Evolutionary conservation across 2,329 filamentous ascomycete genomes (phyloP).

Genomic region (Phialemoniopsis sp.): DNA sequence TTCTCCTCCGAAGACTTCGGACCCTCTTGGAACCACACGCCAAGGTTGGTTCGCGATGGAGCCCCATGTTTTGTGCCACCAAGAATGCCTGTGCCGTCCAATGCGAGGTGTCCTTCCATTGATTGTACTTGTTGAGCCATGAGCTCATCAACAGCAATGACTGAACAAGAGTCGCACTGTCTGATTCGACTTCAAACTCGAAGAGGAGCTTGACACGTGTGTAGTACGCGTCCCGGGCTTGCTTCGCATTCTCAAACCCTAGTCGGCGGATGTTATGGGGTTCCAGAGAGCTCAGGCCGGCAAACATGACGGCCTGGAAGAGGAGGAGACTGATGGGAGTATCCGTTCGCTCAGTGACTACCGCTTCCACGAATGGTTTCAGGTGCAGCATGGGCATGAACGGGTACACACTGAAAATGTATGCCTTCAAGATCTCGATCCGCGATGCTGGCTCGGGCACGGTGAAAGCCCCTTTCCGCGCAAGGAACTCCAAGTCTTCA

Average conservation of each 20-base stretch:
- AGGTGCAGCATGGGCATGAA: slow-evolving; percentile 61
- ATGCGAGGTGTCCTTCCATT: slow-evolving; percentile 69
- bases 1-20: slow-evolving; percentile 61
- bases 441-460: slow-evolving; percentile 52
- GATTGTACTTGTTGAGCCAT: slow-evolving; percentile 67
- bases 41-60: slow-evolving; percentile 62
- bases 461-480: slow-evolving; percentile 59
- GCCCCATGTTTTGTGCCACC: slow-evolving; percentile 63
- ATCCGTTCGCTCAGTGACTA: slow-evolving; percentile 45
- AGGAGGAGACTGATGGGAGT: slow-evolving; percentile 57
- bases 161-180: slow-evolving; percentile 62
- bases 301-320: slow-evolving; percentile 50
- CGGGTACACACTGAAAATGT: slow-evolving; percentile 49
- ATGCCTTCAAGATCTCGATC: slow-evolving; percentile 47
- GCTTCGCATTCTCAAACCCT: slow-evolving; percentile 56
- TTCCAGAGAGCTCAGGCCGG: slow-evolving; percentile 60
- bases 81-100: slow-evolving; percentile 69
- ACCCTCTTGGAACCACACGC: slow-evolving; percentile 51
- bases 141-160: slow-evolving; percentile 63
- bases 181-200: slow-evolving; percentile 66
- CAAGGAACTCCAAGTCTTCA: slow-evolving; percentile 57
- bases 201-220: slow-evolving; percentile 49
- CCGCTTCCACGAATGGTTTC: slow-evolving; percentile 21
- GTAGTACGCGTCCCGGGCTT: slow-evolving; percentile 59
- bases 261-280: slow-evolving; percentile 55